phyloP scores from a whole-genome alignment of 805 yeast genomes.

The Metschnikowia peoriensis region DNA sequence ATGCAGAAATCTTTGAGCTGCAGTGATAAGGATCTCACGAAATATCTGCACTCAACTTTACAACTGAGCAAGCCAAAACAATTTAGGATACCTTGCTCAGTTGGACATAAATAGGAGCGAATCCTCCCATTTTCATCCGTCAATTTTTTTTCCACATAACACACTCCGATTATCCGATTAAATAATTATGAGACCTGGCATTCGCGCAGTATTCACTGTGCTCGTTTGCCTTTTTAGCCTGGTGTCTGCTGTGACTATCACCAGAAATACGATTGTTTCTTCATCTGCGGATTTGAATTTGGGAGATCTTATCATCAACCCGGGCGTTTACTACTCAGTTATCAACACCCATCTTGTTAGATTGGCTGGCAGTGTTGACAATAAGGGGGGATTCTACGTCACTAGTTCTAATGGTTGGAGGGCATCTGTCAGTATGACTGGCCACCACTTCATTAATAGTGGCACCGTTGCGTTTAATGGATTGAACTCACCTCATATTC shows the following conservation, averaged over 20 bases:
- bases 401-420: conserved; percentile 4
- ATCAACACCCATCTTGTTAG: conserved; percentile 5
- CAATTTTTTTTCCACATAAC: neutral
- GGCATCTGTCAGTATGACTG: neutral
- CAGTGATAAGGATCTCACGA: no score
- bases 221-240: neutral
- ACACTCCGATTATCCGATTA: neutral
- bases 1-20: no score
- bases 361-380: conserved; percentile 4
- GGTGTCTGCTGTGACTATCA: conserved; percentile 1
- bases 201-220: neutral
- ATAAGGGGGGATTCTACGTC: conserved; percentile 11
- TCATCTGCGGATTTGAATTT: neutral
- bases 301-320: conserved; percentile 4
- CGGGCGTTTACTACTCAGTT: conserved; percentile 10
- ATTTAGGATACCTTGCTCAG: no score
- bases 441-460: conserved; percentile 5
- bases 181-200: neutral
- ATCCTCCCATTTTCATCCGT: no score
- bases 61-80: no score
- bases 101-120: no score
- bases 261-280: neutral
- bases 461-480: conserved; percentile 27
- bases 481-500: conserved; percentile 15
- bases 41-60: no score